These are phyloP conservation scores for Colletotrichum sp. DNA, from an alignment of 2,329 filamentous ascomycete species.

Conservation along the genomic window DNA sequence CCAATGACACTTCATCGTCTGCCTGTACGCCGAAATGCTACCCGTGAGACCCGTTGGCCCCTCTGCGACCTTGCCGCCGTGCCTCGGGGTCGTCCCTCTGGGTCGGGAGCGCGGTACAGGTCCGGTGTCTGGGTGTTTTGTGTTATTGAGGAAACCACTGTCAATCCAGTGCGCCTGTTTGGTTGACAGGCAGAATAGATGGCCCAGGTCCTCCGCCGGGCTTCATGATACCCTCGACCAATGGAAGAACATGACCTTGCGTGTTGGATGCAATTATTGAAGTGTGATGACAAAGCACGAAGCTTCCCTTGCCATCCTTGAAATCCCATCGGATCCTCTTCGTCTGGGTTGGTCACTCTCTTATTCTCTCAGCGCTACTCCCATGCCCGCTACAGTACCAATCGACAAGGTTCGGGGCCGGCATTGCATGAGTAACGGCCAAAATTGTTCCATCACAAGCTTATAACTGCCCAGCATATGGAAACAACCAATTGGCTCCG, in stretches of 20 bases:
- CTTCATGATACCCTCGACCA: conserved; percentile 18
- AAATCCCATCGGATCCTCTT: neutral
- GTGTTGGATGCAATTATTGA: neutral
- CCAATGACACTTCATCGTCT: conserved; percentile 21
- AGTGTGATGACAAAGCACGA: neutral
- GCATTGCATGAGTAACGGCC: neutral
- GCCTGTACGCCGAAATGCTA: neutral
- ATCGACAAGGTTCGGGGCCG: neutral
- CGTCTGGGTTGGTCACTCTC: neutral
- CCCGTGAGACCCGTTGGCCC: conserved; percentile 6
- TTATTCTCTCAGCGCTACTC: neutral
- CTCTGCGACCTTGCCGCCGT: neutral
- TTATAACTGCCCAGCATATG: neutral
- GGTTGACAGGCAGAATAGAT: conserved; percentile 6
- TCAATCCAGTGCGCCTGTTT: neutral
- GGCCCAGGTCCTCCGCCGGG: conserved; percentile 4
- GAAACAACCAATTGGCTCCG: neutral
- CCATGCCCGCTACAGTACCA: neutral
- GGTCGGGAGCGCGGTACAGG: neutral
- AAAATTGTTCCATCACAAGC: neutral
- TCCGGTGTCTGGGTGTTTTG: conserved; percentile 11
- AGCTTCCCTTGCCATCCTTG: neutral
- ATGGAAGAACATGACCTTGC: conserved; percentile 10
- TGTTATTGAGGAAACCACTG: conserved; percentile 2
- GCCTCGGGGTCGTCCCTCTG: neutral